Conservation (phyloP, 495 filamentous ascomycete genomes). For the Aspergillus campestris region DNA sequence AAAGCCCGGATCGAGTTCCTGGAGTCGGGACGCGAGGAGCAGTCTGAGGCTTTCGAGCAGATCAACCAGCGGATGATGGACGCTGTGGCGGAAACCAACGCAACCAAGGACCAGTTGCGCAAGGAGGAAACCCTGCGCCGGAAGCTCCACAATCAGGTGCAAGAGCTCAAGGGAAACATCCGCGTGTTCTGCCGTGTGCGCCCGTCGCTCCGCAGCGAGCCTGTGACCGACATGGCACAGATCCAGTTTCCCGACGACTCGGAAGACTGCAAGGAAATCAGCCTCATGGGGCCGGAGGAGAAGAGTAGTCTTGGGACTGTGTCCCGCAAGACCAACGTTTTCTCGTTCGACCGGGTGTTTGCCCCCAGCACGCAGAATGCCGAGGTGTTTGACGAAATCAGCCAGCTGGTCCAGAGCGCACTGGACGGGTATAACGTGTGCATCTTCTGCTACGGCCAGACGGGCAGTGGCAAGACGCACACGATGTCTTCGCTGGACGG, state of each 20-base stretch:
- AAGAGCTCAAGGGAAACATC: conserved; percentile 98
- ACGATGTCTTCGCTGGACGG: conserved; percentile 92
- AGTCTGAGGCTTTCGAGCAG: conserved; percentile 68
- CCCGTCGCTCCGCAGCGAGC: conserved; percentile 55
- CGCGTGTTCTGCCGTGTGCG: conserved; percentile 95
- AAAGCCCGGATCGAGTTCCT: conserved; percentile 76
- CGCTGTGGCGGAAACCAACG: conserved; percentile 57
- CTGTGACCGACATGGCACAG: conserved; percentile 51
- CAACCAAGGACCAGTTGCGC: conserved; percentile 73
- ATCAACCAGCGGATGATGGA: conserved; percentile 72
- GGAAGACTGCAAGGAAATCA: conserved; percentile 77
- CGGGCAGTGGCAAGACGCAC: conserved; percentile 90
- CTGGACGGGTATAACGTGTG: conserved; percentile 98
- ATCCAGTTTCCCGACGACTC: conserved; percentile 70
- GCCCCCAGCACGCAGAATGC: conserved; percentile 65
- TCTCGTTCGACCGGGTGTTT: conserved; percentile 93
- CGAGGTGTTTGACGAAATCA: conserved; percentile 94
- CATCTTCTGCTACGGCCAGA: conserved; percentile 98
- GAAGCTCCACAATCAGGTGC: conserved; percentile 93
- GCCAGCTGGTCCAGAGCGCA: conserved; percentile 91
- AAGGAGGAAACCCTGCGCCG: conserved; percentile 85
- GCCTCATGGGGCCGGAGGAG: conserved; percentile 73
- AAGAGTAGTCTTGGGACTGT: conserved; percentile 71
- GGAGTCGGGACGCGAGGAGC: conserved; percentile 78
- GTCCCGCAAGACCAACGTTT: conserved; percentile 67